Base-by-base conservation (phyloP, 768 basidiomycete genomes). In the Serendipita sp. region DNA sequence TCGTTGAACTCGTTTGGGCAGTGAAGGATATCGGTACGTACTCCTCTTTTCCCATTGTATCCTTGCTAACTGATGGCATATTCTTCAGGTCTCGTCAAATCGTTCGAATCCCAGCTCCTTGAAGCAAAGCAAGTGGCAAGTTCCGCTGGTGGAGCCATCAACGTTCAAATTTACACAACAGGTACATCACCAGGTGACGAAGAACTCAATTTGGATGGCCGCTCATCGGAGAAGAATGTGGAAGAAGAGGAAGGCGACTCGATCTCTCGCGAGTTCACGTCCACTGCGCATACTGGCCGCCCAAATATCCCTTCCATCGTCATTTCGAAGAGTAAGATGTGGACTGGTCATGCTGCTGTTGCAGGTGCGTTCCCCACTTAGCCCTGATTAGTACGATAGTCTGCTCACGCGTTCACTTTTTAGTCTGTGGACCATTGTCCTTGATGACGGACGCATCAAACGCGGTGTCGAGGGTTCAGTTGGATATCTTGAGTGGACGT, bases 131-230 rank as follows among this genome's bases (percentile, higher is more conserved):
- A 34, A 8, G 27, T 27, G 3, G 44, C 36, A 15, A 8, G 64
- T 44, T 40, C 45, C 13, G 63, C 44, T 10, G 65, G 63, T 31
- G 40, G 53, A 3, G 27, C 48, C n/a, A 37, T 29, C 18, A 29
- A 33, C 10, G 15, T 64, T 15, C 33, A 33, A 16, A 63, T 66
- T 11, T 31, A 65, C 34, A 34, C 64, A n/a, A 62, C 65, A 43
- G 63, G 65, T 3, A n/a, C 13, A n/a, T 31, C 55, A 27, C 10
- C 5, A 27, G 55, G 36, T 36, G 13, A 13, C 13, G 55, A 60
- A 37, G 55, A 60, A 36, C 11, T 8, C 16, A 3, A 34, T 5
- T 23, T 60, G 27, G 55, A 60, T 4, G 10, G 29, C 10, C 11
- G 29, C 23, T 8, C 18, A 31, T 60, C 55, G 16, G 55, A 60